A percentile compares a stretch with the other conserved stretches of the same genome.
These are phyloP conservation scores for Thymus quinquecostatus DNA, from an alignment of 257 asterid species.

Conservation along the genomic window DNA sequence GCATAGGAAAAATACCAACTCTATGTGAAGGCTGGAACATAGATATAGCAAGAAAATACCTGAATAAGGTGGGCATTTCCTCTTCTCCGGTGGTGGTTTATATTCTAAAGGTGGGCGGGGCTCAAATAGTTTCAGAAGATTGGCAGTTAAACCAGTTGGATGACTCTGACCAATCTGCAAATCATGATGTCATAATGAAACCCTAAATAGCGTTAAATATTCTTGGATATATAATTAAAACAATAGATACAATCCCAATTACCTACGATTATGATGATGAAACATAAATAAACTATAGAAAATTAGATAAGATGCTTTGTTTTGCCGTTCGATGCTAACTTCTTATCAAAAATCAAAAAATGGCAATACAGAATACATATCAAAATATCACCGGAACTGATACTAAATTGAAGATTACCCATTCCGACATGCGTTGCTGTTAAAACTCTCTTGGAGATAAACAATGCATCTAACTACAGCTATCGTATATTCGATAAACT, in stretches of 20 bases:
- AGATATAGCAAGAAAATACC: conserved; percentile 47
- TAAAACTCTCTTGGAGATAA: neutral
- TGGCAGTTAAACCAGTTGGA: conserved; percentile 91
- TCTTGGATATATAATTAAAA: neutral
- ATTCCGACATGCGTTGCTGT: neutral
- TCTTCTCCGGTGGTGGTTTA: conserved; percentile 94
- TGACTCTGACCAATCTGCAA: conserved; percentile 96
- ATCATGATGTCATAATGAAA: conserved; percentile 5
- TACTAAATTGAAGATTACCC: neutral
- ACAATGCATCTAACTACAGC: neutral
- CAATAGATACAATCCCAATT: neutral
- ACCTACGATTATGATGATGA: neutral
- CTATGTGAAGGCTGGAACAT: conserved; percentile 5
- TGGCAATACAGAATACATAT: neutral
- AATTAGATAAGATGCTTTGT: neutral
- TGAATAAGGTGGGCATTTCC: conserved; percentile 83
- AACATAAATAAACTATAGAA: neutral
- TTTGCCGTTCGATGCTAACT: neutral
- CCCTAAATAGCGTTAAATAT: neutral
- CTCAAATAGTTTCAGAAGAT: conserved; percentile 87
- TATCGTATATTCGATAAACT: conserved; percentile 15
- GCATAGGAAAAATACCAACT: conserved; percentile 9
- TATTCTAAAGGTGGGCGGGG: conserved; percentile 96
- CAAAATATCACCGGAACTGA: neutral
- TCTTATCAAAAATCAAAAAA: neutral